Base-by-base conservation (phyloP, 148 eudicot genomes). In the Rhododendron mucronatum region DNA sequence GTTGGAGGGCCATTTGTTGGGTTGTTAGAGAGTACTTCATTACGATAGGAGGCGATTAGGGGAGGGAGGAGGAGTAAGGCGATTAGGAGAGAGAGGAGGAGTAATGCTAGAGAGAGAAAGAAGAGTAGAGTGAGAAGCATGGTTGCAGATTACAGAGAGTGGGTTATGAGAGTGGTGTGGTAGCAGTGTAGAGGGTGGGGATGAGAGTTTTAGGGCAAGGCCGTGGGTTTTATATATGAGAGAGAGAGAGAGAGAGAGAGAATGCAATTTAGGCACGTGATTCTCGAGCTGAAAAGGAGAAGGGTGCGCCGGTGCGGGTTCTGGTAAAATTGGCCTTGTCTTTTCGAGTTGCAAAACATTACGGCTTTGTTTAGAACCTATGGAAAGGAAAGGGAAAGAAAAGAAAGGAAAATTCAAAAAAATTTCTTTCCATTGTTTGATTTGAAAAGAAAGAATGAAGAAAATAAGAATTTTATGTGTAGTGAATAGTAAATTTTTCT, bases 1-100 rank as follows among this genome's bases (percentile, higher is more conserved):
- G 93, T 65, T 9, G 80, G 87, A 1, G 93, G 93, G 5, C 90
- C 89, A 9, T 30, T n/a, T 41, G 23, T 21, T 0, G 69, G 57
- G 7, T 21, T 47, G 16, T 7, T 47, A 50, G 61, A 28, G 73
- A 41, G 12, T 15, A 30, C 30, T 30, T 44, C 30, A 6, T 2
- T 4, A 11, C 41, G 2, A 16, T 2, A 5, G 3, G 20, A 37
- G 39, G 18, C 7, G 53, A 23, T 75, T 21, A 53, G 9, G n/a
- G 3, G 15, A 5, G 5, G 6, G 35, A 9, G 20, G 0, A 23
- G 1, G 4, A 30, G 41, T 45, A 45, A 8, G 9, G 50, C 50
- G 9, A 41, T 6, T 41, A 41, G 45, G 77, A 75, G 13, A 41
- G 47, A 30, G 81, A 78, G 33, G 51, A 61, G 75, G 26, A 85